Percentiles rank a stretch among this genome's conserved stretches.
These are phyloP conservation scores for Hypomontagnella monticulosa DNA, from an alignment of 495 filamentous ascomycete genomes.

Conservation along the genomic window DNA sequence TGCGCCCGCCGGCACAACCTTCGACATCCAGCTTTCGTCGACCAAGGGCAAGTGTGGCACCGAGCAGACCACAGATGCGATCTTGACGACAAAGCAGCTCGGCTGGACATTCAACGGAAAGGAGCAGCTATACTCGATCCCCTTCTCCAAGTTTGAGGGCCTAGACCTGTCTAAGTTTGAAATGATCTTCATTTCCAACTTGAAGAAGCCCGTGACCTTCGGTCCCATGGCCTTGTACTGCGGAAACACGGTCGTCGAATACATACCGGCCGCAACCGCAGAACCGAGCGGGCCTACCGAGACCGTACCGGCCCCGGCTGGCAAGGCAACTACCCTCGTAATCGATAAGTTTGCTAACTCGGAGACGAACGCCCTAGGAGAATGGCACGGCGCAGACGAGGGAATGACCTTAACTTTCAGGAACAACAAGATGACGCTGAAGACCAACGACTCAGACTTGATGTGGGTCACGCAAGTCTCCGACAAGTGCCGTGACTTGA, in stretches of 20 bases:
- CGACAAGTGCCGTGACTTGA: slow-evolving; percentile 67
- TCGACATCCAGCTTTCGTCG: slow-evolving; percentile 62
- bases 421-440: slow-evolving; percentile 63
- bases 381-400: slow-evolving; percentile 78
- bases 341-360: slow-evolving; percentile 71
- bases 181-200: slow-evolving; percentile 58
- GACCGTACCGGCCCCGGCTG: slow-evolving; percentile 60
- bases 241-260: slow-evolving; percentile 61
- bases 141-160: slow-evolving; percentile 61
- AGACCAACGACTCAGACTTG: slow-evolving; percentile 72
- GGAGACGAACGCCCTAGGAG: slow-evolving; percentile 69
- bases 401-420: slow-evolving; percentile 62
- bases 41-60: slow-evolving; percentile 55
- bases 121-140: slow-evolving; percentile 68
- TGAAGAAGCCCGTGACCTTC: slow-evolving; percentile 59
- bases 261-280: slow-evolving; percentile 55
- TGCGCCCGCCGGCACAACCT: slow-evolving; percentile 64
- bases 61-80: slow-evolving; percentile 47
- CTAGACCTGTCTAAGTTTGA: slow-evolving; percentile 63
- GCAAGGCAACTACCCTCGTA: slow-evolving; percentile 63
- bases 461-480: slow-evolving; percentile 74
- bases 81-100: slow-evolving; percentile 57
- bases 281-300: slow-evolving; percentile 50
- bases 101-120: slow-evolving; percentile 70
- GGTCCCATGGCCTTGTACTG: slow-evolving; percentile 71